Evolutionary conservation across 2,329 filamentous ascomycete species (phyloP), one percentile per base, ranked within the genome.

Genomic region (Claviceps paspali): DNA sequence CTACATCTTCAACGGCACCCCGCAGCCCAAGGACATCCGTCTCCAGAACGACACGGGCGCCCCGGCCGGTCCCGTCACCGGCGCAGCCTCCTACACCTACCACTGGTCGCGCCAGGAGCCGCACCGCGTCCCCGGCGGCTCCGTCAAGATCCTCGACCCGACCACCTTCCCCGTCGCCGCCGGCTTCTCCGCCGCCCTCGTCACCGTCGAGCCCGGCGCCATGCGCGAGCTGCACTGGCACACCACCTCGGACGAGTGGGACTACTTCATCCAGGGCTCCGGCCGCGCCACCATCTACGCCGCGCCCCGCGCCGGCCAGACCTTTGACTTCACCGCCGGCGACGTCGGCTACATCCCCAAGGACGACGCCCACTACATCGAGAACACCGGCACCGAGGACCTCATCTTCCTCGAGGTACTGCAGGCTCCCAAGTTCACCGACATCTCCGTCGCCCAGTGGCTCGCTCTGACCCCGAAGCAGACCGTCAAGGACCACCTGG

Each of bases 161-260:
- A 68, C 63, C 22, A 84, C 81, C 56, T 87, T 88, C 52, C 73
- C 75, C 22, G 69, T 85, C 42, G 82, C 80, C 32, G 76, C 73
- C 54, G 81, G 76, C 0, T 70, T 86, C 15, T 79, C 81, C 0
- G 80, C 81, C 1, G 82, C 79, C 1, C 70, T 85, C 48, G 69
- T 82, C 14, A 70, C 70, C 27, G 81, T 87, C 42, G 63, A 79
- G 44, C 80, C 81, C 0, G 79, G 79, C 11, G 79, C 77, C 0
- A 63, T 86, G 52, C 70, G 81, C 8, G 81, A 85, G 59, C 84
- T 87, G 67, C 82, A 87, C 61, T 87, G 82, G 82, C 82, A 87
- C 51, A 79, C 80, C 1, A 76, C 73, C 31, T 79, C 79, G 10
- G 82, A 86, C 49, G 81, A 86, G 54, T 87, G 81, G 81, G 81